Base-by-base conservation (phyloP, 108 stramenopile species). In the Skeletonema marinoi region DNA sequence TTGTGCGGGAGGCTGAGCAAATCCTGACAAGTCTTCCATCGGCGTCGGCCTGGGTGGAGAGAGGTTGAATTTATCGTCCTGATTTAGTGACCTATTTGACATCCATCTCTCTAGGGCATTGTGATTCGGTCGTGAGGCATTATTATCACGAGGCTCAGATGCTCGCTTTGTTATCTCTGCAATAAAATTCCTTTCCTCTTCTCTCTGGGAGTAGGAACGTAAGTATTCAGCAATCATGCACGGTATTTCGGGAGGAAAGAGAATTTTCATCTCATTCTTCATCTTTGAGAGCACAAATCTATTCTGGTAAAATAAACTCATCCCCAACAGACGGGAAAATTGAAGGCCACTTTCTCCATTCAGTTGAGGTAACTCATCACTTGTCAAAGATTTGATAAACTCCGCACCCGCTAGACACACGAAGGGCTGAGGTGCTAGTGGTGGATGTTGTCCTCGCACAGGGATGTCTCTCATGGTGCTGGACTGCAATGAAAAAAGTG, bases 1-100 rank as follows among this genome's bases (percentile, higher is more conserved):
- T 56, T 16, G 9, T 56, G 9, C 7, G 0, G 54, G 54, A 7
- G 54, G 54, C 54, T 56, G 25, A 29, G 25, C 25, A 56, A 56
- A 56, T 56, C 54, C 54, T 25, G 19, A 21, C 54, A 56, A 56
- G 9, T 9, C 54, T 25, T 56, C 54, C 54, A 29, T 56, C 32
- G 78, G 72, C 29, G 85, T 83, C 6, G 87, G 87, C 16, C 73
- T 41, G 14, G 65, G 38, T 19, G 86, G 56, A 62, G 75, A 86
- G 21, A 48, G 42, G 31, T 71, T 58, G 2, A 41, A 41, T 60
- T 32, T 32, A 13, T 50, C 31, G 10, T 33, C 30, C 12, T 38
- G 36, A 30, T 81, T 17, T 0, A 29, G 6, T 19, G 77, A 70
- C 32, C 70, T 38, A 54, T 70, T 78, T 14, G 69, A 70, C 36